Evolutionary conservation across 1,284 basidiomycete species (phyloP).

Genomic region (Psilocybe mexicana): DNA sequence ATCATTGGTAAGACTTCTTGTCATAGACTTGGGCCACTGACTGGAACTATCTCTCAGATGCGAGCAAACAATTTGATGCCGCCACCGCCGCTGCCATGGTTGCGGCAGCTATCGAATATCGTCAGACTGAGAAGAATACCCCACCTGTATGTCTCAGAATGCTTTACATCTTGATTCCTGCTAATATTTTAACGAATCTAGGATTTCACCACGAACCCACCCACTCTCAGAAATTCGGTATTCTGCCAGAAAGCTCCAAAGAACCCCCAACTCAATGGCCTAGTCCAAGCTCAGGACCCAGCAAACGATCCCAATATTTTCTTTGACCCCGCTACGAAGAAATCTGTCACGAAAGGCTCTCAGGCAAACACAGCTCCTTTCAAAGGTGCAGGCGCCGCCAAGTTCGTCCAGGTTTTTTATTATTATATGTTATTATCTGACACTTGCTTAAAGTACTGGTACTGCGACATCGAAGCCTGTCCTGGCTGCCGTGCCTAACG

Average conservation of each 20-base stretch:
- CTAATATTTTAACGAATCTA: conserved; percentile 19
- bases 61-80: conserved; percentile 52
- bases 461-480: conserved; percentile 18
- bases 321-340: conserved; percentile 52
- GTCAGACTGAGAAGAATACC: conserved; percentile 64
- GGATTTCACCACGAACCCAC: conserved; percentile 58
- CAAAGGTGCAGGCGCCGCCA: conserved; percentile 24
- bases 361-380: conserved; percentile 58
- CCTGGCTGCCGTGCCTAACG: conserved; percentile 11
- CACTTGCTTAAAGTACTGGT: background rate
- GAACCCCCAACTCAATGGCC: conserved; percentile 46
- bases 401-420: conserved; percentile 15
- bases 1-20: conserved; percentile 49
- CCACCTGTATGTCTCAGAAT: conserved; percentile 44
- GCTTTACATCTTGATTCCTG: background rate
- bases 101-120: conserved; percentile 53
- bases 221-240: conserved; percentile 48
- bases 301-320: conserved; percentile 51
- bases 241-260: conserved; percentile 53
- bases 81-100: conserved; percentile 55
- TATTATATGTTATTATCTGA: background rate
- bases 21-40: background rate
- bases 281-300: conserved; percentile 54
- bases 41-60: conserved; percentile 36
- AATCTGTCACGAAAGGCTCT: conserved; percentile 48